phyloP scores from a whole-genome alignment of 805 yeast species.

The Metschnikowia cerradonensis region DNA sequence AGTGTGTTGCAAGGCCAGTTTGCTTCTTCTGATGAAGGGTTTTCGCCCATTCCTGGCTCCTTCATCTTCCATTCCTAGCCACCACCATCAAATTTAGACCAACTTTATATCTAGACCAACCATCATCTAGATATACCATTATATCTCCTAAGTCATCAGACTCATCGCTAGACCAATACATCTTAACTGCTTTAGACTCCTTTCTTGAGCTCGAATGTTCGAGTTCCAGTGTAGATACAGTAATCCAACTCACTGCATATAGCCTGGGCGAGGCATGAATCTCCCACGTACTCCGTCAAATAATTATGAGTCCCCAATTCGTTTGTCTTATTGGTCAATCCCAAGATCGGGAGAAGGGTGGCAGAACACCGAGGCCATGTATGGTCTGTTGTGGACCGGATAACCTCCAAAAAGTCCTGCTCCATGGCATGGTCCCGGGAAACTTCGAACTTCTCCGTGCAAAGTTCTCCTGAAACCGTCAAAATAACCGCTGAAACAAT shows the following conservation, averaged over 20 bases:
- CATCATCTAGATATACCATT: no score
- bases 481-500: slow-evolving; percentile 19
- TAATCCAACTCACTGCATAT: slow-evolving; percentile 25
- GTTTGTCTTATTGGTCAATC: slow-evolving; percentile 29
- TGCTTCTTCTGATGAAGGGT: slow-evolving; percentile 20
- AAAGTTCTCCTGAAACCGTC: slow-evolving; percentile 27
- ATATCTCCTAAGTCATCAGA: no score
- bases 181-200: slow-evolving; percentile 7
- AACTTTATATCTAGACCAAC: no score
- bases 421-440: slow-evolving; percentile 13
- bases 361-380: slow-evolving; percentile 36
- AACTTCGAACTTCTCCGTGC: slow-evolving; percentile 29
- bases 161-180: no score
- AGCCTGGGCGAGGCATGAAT: slow-evolving; percentile 8
- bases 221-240: slow-evolving; percentile 37
- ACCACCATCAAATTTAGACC: no score
- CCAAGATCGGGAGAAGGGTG: slow-evolving; percentile 35
- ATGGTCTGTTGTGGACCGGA: slow-evolving; percentile 30
- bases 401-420: slow-evolving; percentile 12
- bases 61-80: no score
- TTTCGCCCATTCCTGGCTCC: slow-evolving; percentile 24
- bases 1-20: slow-evolving; percentile 21
- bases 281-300: slow-evolving; percentile 10
- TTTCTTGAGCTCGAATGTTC: slow-evolving; percentile 20
- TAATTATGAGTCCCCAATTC: slow-evolving; percentile 31